These are phyloP conservation scores for Gossypioides kirkii DNA, from an alignment of 345 rosid genomes.

Conservation along the genomic window DNA sequence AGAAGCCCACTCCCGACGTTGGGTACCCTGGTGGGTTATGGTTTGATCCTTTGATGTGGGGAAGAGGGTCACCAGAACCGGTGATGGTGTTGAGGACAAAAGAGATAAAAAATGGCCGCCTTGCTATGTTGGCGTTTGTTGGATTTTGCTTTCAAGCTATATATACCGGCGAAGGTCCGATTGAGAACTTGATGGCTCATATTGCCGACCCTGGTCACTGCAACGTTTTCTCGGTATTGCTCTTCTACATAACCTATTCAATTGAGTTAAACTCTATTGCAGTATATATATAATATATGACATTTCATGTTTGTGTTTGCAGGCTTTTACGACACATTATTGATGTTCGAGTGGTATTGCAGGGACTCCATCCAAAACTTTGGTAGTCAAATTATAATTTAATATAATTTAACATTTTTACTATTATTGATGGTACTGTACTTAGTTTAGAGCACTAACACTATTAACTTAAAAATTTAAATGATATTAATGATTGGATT, in stretches of 20 bases:
- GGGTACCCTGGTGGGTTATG: slow-evolving; percentile 93
- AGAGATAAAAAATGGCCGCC: slow-evolving; percentile 87
- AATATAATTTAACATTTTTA: neutral
- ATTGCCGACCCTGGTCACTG: slow-evolving; percentile 97
- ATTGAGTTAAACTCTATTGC: neutral
- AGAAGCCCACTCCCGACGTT: slow-evolving; percentile 69
- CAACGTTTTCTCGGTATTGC: slow-evolving; percentile 75
- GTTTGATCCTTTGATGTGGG: slow-evolving; percentile 93
- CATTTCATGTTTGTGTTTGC: slow-evolving; percentile 16
- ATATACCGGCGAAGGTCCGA: slow-evolving; percentile 64
- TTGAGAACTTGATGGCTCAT: slow-evolving; percentile 73
- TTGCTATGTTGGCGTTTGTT: slow-evolving; percentile 88
- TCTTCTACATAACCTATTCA: neutral
- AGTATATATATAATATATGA: neutral
- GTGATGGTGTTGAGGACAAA: slow-evolving; percentile 91
- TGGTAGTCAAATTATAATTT: neutral
- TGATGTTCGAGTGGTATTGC: slow-evolving; percentile 13
- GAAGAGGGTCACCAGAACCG: slow-evolving; percentile 90
- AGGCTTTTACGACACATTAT: slow-evolving; percentile 57
- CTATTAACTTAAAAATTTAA: neutral
- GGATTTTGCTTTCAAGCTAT: slow-evolving; percentile 87
- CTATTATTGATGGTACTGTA: neutral
- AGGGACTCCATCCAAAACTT: neutral
- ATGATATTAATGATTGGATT: too few relatives aligned
- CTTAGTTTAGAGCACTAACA: neutral